Conservation (phyloP, 768 basidiomycete genomes). For the Lentinula lateritia region DNA sequence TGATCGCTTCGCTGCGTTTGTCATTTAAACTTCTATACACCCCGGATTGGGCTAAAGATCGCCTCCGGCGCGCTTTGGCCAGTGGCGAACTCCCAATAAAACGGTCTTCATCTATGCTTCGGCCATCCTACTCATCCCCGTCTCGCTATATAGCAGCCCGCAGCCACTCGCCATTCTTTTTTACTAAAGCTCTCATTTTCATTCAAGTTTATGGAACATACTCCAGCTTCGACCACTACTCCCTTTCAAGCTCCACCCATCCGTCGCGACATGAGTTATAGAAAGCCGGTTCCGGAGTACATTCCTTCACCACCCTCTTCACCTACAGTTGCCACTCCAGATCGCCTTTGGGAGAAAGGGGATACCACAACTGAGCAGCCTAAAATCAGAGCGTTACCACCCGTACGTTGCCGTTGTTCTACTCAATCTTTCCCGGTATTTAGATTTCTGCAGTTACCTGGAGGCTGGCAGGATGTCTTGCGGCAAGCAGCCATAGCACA, state of each 20-base stretch:
- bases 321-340: constrained; percentile 26
- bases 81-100: not conserved
- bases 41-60: not conserved
- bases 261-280: constrained; percentile 50
- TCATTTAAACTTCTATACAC: not conserved
- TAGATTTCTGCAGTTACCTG: constrained; percentile 25
- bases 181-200: not conserved
- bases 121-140: not conserved
- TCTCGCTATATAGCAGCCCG: not conserved
- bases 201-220: constrained; percentile 1
- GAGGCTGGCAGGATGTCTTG: constrained; percentile 18
- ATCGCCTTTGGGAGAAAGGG: constrained; percentile 16
- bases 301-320: constrained; percentile 59
- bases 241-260: not conserved
- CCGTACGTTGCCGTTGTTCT: constrained; percentile 8
- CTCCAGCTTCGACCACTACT: not conserved
- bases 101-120: not conserved
- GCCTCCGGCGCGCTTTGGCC: not conserved
- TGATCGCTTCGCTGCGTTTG: not conserved
- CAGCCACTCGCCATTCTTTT: constrained; percentile 5
- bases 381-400: constrained; percentile 2
- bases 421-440: constrained; percentile 11
- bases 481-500: constrained; percentile 14
- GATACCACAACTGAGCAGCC: constrained; percentile 11
- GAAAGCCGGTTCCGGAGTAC: constrained; percentile 67